A percentile compares a stretch with the other conserved stretches of the same genome.
Conservation (phyloP, 768 basidiomycete genomes). For the Suillus clintonianus region DNA sequence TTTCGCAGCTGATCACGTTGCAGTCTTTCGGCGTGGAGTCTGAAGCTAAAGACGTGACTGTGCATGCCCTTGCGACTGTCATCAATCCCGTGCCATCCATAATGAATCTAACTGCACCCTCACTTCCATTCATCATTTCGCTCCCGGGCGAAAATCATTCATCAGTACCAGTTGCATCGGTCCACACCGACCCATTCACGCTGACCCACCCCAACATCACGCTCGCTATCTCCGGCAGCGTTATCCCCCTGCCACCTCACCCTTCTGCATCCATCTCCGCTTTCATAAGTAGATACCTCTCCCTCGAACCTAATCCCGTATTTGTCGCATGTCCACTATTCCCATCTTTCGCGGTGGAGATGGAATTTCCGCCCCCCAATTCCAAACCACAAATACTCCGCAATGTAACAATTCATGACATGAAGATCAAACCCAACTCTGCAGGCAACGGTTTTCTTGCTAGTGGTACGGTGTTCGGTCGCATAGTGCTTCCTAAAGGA, state of each 20-base stretch:
- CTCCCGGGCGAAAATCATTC: constrained; percentile 37
- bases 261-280: constrained; percentile 47
- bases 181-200: constrained; percentile 54
- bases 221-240: constrained; percentile 52
- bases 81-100: constrained; percentile 56
- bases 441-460: constrained; percentile 52
- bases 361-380: constrained; percentile 65
- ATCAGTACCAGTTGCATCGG: constrained; percentile 52
- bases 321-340: constrained; percentile 58
- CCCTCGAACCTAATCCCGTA: constrained; percentile 57
- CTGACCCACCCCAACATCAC: constrained; percentile 73
- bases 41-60: constrained; percentile 34
- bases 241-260: constrained; percentile 54
- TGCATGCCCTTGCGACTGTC: constrained; percentile 57
- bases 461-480: constrained; percentile 67
- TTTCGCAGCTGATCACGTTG: constrained; percentile 62
- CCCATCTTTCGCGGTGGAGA: constrained; percentile 45
- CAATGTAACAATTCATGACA: constrained; percentile 72
- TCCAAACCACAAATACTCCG: constrained; percentile 67
- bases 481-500: constrained; percentile 67
- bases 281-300: constrained; percentile 68
- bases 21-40: constrained; percentile 53
- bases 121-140: constrained; percentile 63
- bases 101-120: constrained; percentile 52
- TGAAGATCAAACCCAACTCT: constrained; percentile 59